Percentiles rank a stretch among this genome's conserved stretches.
Conservation (phyloP, 495 filamentous ascomycete species). For the Massariosphaeria phaeospora region DNA sequence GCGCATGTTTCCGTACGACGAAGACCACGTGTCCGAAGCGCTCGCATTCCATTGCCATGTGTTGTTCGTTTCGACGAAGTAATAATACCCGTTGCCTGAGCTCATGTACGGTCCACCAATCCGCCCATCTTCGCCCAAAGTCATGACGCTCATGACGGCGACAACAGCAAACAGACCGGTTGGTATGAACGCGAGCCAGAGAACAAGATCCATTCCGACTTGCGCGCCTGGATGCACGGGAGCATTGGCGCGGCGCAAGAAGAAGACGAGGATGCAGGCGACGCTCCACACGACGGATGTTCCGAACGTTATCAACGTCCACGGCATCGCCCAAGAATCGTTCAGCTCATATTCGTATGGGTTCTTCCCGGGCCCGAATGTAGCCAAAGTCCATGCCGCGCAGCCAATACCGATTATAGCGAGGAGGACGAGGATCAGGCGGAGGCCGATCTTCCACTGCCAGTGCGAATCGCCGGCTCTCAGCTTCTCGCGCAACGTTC, state of each 20-base stretch:
- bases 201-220: slow-evolving; percentile 37
- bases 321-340: slow-evolving; percentile 14
- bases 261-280: slow-evolving; percentile 20
- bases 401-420: slow-evolving; percentile 33
- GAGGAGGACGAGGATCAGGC: slow-evolving; percentile 30
- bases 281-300: slow-evolving; percentile 23
- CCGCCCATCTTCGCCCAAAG: slow-evolving; percentile 8
- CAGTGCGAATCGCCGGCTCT: slow-evolving; percentile 30
- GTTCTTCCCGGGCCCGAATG: not conserved
- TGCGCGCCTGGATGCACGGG: slow-evolving; percentile 36
- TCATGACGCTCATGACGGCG: not conserved
- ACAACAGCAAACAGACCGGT: slow-evolving; percentile 25
- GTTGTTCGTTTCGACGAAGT: slow-evolving; percentile 21
- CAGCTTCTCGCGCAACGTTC: slow-evolving; percentile 15
- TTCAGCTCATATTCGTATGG: slow-evolving; percentile 4
- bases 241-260: slow-evolving; percentile 16
- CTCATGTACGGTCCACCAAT: slow-evolving; percentile 11
- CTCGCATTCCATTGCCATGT: no score
- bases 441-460: slow-evolving; percentile 36
- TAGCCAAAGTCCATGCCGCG: slow-evolving; percentile 32
- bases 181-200: slow-evolving; percentile 35
- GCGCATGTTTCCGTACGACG: no score
- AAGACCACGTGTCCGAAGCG: no score
- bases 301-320: slow-evolving; percentile 31
- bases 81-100: slow-evolving; percentile 24